phyloP scores from a whole-genome alignment of 768 basidiomycete species.

The Lactarius sp. region DNA sequence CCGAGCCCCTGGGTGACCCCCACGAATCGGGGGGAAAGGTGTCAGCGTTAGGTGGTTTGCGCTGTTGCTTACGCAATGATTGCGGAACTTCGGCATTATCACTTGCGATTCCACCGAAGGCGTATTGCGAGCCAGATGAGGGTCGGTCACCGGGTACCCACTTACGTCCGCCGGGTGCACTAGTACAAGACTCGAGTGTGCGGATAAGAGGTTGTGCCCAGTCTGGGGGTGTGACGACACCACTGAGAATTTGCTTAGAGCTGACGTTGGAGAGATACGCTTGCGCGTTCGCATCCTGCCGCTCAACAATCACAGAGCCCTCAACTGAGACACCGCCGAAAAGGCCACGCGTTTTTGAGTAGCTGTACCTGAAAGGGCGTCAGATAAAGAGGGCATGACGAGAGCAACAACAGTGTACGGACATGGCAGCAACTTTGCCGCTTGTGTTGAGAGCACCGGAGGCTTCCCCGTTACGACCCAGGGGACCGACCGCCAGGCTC shows the following conservation, averaged over 20 bases:
- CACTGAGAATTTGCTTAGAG: slow-evolving; percentile 75
- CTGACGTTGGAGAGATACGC: slow-evolving; percentile 77
- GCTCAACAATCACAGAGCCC: slow-evolving; percentile 88
- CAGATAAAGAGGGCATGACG: neutral
- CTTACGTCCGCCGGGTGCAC: slow-evolving; percentile 56
- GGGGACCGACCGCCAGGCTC: slow-evolving; percentile 83
- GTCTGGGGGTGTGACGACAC: slow-evolving; percentile 62
- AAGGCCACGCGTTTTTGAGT: slow-evolving; percentile 87
- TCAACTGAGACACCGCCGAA: slow-evolving; percentile 89
- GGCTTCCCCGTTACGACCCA: slow-evolving; percentile 95
- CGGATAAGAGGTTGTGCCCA: slow-evolving; percentile 77
- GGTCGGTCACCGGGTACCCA: slow-evolving; percentile 57
- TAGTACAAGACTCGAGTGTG: slow-evolving; percentile 67
- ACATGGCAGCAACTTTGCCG: slow-evolving; percentile 92
- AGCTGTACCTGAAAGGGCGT: slow-evolving; percentile 61
- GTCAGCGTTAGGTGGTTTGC: slow-evolving; percentile 28
- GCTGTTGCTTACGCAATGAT: slow-evolving; percentile 19
- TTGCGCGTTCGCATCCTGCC: slow-evolving; percentile 85
- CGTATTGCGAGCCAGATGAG: slow-evolving; percentile 39
- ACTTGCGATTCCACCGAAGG: slow-evolving; percentile 52
- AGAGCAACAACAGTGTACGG: slow-evolving; percentile 22
- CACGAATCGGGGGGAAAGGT: slow-evolving; percentile 64
- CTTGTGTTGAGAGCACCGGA: slow-evolving; percentile 74
- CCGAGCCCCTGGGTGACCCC: slow-evolving; percentile 46
- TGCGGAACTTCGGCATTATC: slow-evolving; percentile 33